These are phyloP conservation scores for Nigrospora oryzae DNA, from an alignment of 2,329 filamentous ascomycete species.

Conservation along the genomic window DNA sequence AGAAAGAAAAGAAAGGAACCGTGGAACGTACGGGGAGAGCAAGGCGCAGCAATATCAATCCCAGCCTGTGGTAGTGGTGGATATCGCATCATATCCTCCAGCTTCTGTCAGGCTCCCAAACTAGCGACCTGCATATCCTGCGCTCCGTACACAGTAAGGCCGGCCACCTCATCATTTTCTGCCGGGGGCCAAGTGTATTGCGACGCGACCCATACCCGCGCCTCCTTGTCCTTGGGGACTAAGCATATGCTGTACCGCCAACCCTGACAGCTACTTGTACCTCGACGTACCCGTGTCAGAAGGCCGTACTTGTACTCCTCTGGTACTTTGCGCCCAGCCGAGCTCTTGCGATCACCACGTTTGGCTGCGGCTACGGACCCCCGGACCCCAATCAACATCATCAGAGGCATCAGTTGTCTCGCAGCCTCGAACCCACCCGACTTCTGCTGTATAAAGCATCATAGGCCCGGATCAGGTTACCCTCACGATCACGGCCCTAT, in stretches of 20 bases:
- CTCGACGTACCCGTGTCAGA: constrained; percentile 21
- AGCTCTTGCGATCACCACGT: not conserved
- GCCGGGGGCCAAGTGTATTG: constrained; percentile 25
- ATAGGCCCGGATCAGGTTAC: constrained; percentile 3
- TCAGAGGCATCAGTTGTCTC: constrained; percentile 5
- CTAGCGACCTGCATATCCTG: constrained; percentile 33
- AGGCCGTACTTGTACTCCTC: constrained; percentile 21
- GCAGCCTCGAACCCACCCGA: constrained; percentile 1
- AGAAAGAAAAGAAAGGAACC: not conserved
- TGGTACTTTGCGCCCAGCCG: constrained; percentile 13
- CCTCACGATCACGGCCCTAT: not conserved
- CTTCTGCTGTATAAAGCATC: constrained; percentile 6
- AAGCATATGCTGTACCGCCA: constrained; percentile 7
- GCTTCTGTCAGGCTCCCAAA: constrained; percentile 26
- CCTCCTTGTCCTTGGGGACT: constrained; percentile 21
- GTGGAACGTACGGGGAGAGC: not conserved
- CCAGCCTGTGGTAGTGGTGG: not conserved
- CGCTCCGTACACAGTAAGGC: constrained; percentile 5
- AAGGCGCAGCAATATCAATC: not conserved
- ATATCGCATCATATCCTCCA: constrained; percentile 7
- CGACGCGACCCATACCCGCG: constrained; percentile 29
- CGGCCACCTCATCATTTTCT: constrained; percentile 36
- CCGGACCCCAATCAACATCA: constrained; percentile 6
- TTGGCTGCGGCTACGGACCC: not conserved
- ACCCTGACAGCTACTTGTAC: constrained; percentile 13